Evolutionary conservation across 768 basidiomycete species (phyloP).

Genomic region (Suillus decipiens): DNA sequence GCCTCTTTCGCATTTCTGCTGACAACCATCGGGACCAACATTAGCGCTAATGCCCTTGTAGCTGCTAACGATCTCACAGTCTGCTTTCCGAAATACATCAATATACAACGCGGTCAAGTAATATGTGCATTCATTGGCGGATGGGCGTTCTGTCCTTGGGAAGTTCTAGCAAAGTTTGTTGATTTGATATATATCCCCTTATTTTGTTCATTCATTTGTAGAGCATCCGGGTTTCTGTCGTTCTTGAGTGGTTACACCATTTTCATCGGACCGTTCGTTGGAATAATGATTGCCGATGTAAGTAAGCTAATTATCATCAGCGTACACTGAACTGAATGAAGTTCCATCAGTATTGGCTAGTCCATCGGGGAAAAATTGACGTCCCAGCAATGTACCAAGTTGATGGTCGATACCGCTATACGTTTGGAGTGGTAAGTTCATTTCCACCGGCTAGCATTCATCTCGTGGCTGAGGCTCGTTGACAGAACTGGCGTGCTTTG

Average conservation of each 20-base stretch:
- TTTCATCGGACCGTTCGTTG: conserved; percentile 84
- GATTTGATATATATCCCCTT: conserved; percentile 1
- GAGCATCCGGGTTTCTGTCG: conserved; percentile 64
- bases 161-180: conserved; percentile 59
- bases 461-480: not conserved
- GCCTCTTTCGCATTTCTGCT: conserved; percentile 67
- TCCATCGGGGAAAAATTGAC: conserved; percentile 71
- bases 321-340: conserved; percentile 7
- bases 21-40: conserved; percentile 40
- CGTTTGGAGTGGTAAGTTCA: conserved; percentile 59
- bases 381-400: conserved; percentile 86
- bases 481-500: conserved; percentile 80
- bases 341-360: conserved; percentile 66
- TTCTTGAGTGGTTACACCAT: conserved; percentile 88
- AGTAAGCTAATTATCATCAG: conserved; percentile 24
- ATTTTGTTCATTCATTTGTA: conserved; percentile 7
- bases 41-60: conserved; percentile 62
- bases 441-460: not conserved
- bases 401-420: conserved; percentile 77
- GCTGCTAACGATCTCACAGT: conserved; percentile 88
- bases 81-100: conserved; percentile 74
- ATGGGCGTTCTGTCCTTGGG: conserved; percentile 87
- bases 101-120: conserved; percentile 78
- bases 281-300: conserved; percentile 64
- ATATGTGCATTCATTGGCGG: conserved; percentile 81